phyloP scores from a whole-genome alignment of 2,329 filamentous ascomycete species.

The Taxawa tesnikishii region DNA sequence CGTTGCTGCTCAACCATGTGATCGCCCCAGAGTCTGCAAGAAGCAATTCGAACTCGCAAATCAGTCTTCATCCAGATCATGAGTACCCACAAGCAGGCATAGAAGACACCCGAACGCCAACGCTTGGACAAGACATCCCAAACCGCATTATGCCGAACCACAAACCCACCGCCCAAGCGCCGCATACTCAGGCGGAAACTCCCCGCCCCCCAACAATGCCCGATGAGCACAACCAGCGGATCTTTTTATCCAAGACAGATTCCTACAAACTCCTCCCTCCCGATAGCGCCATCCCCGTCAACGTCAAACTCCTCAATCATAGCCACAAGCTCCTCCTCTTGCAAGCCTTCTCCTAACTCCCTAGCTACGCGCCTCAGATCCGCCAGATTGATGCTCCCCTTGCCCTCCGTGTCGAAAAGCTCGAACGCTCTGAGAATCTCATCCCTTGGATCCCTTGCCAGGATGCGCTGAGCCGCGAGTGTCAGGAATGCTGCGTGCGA shows the following conservation, averaged over 20 bases:
- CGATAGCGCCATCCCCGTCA: conserved; percentile 72
- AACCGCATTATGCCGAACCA: no score
- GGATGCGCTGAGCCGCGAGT: conserved; percentile 65
- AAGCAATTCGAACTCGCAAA: no score
- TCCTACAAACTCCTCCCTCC: conserved; percentile 51
- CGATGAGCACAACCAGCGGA: no score
- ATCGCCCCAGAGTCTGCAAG: no score
- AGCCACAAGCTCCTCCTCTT: conserved; percentile 80
- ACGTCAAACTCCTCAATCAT: conserved; percentile 99
- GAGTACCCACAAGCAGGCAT: no score
- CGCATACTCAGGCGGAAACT: no score
- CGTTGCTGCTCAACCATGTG: no score
- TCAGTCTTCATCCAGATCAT: no score
- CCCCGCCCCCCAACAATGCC: no score
- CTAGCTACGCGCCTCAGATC: conserved; percentile 79
- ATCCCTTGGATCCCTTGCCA: conserved; percentile 72
- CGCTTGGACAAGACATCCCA: no score
- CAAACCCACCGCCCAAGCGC: no score
- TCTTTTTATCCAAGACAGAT: conserved; percentile 49
- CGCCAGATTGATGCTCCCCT: conserved; percentile 79
- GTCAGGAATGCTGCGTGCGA: conserved; percentile 60
- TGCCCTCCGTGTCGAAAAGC: conserved; percentile 85
- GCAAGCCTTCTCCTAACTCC: conserved; percentile 83
- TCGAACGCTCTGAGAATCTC: conserved; percentile 87
- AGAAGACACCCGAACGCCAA: no score